phyloP scores from a whole-genome alignment of 2,329 filamentous ascomycete species.

The Macrophomina pseudophaseolina region DNA sequence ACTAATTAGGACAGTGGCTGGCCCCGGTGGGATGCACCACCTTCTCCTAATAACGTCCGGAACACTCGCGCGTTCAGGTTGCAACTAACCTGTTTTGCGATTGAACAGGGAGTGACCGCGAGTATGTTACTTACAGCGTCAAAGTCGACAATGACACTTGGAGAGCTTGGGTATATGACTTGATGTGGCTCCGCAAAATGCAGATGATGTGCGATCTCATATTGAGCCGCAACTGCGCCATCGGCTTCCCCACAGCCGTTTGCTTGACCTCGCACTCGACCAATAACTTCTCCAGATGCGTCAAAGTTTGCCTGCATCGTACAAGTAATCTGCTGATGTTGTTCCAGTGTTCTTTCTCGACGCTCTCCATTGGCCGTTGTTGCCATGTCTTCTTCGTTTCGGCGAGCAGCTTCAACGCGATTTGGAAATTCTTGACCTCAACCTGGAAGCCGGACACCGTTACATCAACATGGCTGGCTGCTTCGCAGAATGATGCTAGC shows the following conservation, averaged over 20 bases:
- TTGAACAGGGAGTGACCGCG: not conserved
- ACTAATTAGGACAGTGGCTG: too few relatives aligned
- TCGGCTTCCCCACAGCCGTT: not conserved
- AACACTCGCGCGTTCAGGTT: not conserved
- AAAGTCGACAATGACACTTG: constrained; percentile 19
- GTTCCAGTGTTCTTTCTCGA: constrained; percentile 21
- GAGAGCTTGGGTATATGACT: constrained; percentile 24
- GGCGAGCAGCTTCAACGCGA: not conserved
- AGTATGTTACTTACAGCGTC: constrained; percentile 6
- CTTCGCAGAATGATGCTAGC: constrained; percentile 17
- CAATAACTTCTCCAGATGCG: not conserved
- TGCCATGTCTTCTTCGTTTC: not conserved
- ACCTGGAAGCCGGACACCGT: constrained; percentile 18
- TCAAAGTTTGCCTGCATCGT: constrained; percentile 12
- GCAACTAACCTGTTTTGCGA: too few relatives aligned
- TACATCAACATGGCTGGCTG: constrained; percentile 18
- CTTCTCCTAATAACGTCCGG: not conserved
- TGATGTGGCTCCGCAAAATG: constrained; percentile 22
- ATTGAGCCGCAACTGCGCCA: constrained; percentile 17
- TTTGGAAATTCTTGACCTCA: constrained; percentile 20
- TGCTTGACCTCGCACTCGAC: not conserved
- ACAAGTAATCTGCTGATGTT: constrained; percentile 9
- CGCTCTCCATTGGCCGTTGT: not conserved
- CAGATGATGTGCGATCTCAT: constrained; percentile 23
- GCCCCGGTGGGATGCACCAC: too few relatives aligned